Evolutionary conservation across 129 eudicot genomes (phyloP).

Genomic region (Sambucus nigra): DNA sequence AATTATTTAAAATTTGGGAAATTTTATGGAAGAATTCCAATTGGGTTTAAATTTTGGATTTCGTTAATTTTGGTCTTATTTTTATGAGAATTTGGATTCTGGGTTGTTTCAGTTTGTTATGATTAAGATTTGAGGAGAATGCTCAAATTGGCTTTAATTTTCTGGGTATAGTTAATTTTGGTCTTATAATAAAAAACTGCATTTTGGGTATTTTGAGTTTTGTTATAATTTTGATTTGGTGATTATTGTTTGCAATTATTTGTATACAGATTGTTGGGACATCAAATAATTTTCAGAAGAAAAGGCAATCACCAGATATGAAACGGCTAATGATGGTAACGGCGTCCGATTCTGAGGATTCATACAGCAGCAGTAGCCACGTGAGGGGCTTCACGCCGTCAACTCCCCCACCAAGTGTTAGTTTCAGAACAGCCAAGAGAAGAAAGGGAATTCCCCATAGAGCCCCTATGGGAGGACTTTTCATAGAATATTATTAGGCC

Average conservation of each 20-base stretch:
- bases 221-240: neutral
- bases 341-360: slow-evolving; percentile 66
- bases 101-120: too few relatives aligned
- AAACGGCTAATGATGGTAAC: slow-evolving; percentile 18
- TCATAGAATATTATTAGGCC: slow-evolving; percentile 36
- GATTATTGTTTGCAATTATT: neutral
- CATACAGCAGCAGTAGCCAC: slow-evolving; percentile 51
- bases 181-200: too few relatives aligned
- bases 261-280: slow-evolving; percentile 67
- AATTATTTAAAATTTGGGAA: too few relatives aligned
- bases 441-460: slow-evolving; percentile 97
- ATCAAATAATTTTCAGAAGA: slow-evolving; percentile 40
- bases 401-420: slow-evolving; percentile 71
- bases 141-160: too few relatives aligned
- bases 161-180: too few relatives aligned
- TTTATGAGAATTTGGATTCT: too few relatives aligned
- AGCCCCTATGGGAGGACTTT: slow-evolving; percentile 78
- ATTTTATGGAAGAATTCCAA: too few relatives aligned
- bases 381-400: slow-evolving; percentile 66
- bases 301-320: slow-evolving; percentile 34
- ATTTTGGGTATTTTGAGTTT: neutral
- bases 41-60: too few relatives aligned
- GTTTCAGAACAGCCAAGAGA: slow-evolving; percentile 57
- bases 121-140: too few relatives aligned
- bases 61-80: too few relatives aligned